phyloP scores from a whole-genome alignment of 208 protist genomes.

The Strigomonas culicis region DNA sequence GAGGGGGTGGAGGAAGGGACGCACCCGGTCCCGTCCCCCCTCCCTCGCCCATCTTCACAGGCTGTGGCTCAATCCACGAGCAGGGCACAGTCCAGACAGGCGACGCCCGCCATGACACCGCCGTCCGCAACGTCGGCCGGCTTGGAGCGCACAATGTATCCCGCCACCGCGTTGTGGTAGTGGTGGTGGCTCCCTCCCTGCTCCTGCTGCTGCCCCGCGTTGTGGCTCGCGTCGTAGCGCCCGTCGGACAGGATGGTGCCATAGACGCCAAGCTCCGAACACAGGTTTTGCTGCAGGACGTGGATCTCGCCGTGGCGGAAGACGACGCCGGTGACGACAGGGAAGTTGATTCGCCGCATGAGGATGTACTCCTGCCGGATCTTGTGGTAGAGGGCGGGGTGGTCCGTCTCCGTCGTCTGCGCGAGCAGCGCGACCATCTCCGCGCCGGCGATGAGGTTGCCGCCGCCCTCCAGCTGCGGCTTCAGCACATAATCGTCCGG shows the following conservation, averaged over 20 bases:
- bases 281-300: slow-evolving; percentile 54
- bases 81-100: slow-evolving; percentile 83
- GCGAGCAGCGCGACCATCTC: slow-evolving; percentile 59
- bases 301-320: slow-evolving; percentile 51
- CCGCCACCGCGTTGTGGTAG: slow-evolving; percentile 23
- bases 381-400: slow-evolving; percentile 23
- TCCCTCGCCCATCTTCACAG: background rate
- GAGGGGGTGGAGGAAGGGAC: too few relatives aligned
- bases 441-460: slow-evolving; percentile 86
- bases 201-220: background rate
- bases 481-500: slow-evolving; percentile 93
- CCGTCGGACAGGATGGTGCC: slow-evolving; percentile 62
- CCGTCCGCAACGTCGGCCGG: slow-evolving; percentile 86
- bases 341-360: slow-evolving; percentile 86
- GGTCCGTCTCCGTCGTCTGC: slow-evolving; percentile 18
- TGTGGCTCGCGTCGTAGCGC: background rate
- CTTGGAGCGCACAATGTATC: slow-evolving; percentile 93
- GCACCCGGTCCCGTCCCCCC: background rate
- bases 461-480: slow-evolving; percentile 95
- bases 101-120: slow-evolving; percentile 93
- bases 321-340: slow-evolving; percentile 39
- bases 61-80: slow-evolving; percentile 4
- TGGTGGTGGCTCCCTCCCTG: background rate
- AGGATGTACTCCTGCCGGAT: slow-evolving; percentile 87
- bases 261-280: slow-evolving; percentile 90